phyloP scores from a whole-genome alignment of 257 asterid species.

The Ocimum tenuiflorum region DNA sequence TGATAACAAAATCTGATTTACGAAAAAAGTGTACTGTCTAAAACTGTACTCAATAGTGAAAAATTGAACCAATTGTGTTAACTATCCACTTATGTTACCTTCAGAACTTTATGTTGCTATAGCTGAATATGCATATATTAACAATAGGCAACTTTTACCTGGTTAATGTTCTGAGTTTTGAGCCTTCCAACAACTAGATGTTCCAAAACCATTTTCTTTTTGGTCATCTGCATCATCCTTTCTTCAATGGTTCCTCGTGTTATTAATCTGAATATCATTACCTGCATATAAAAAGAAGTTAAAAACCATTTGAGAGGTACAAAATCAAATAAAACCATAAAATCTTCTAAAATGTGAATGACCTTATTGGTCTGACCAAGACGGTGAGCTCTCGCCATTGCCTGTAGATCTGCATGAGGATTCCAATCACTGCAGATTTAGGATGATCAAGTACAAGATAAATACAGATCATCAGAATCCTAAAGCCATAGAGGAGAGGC shows the following conservation, averaged over 20 bases:
- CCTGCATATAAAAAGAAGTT: conserved; percentile 47
- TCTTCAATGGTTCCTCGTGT: conserved; percentile 94
- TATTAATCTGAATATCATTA: conserved; percentile 84
- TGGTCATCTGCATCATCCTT: conserved; percentile 99
- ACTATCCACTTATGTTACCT: neutral
- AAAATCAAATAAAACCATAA: conserved; percentile 19
- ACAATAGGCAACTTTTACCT: conserved; percentile 56
- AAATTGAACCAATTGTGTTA: neutral
- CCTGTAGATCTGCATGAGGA: conserved; percentile 99
- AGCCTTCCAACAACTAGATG: conserved; percentile 96
- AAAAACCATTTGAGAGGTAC: conserved; percentile 6
- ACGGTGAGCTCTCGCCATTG: conserved; percentile 99
- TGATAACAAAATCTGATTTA: neutral
- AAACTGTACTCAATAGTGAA: neutral
- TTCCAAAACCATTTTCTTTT: conserved; percentile 97
- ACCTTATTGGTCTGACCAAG: conserved; percentile 99
- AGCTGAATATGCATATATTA: neutral
- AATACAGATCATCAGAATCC: conserved; percentile 9
- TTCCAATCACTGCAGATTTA: conserved; percentile 85
- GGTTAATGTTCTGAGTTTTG: conserved; percentile 87
- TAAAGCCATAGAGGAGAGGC: neutral
- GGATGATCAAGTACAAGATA: too few relatives aligned
- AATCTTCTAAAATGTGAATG: conserved; percentile 18
- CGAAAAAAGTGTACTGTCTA: neutral
- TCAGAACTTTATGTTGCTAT: neutral